phyloP scores from a whole-genome alignment of 768 basidiomycete species.

The Baorangia bicolor region DNA sequence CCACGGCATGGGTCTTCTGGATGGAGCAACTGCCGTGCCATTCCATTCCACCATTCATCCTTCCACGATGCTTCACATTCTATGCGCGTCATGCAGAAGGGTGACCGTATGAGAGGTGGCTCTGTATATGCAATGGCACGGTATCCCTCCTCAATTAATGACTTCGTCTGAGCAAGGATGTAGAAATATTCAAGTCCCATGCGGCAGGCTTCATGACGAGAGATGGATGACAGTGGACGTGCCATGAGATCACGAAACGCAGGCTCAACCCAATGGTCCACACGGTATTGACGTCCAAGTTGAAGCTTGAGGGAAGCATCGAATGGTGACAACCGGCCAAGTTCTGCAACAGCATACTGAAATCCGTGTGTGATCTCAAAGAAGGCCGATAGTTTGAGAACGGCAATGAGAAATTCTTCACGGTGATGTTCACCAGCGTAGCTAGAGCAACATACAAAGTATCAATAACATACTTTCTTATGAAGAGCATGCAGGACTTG shows the following conservation, averaged over 20 bases:
- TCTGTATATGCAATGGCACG: constrained; percentile 5
- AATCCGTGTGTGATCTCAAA: constrained; percentile 5
- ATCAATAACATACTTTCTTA: too few relatives aligned
- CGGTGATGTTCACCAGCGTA: constrained; percentile 3
- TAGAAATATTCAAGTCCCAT: constrained; percentile 7
- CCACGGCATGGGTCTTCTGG: background rate
- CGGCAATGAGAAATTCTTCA: background rate
- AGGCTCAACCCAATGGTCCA: constrained; percentile 14
- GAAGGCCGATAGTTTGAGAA: constrained; percentile 2
- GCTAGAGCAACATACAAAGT: too few relatives aligned
- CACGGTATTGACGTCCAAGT: background rate
- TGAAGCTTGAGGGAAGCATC: background rate
- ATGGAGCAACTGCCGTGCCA: background rate
- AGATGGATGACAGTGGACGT: constrained; percentile 3
- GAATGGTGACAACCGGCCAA: background rate
- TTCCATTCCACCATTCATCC: constrained; percentile 12
- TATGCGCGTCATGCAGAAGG: fast-evolving
- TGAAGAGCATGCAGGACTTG: too few relatives aligned
- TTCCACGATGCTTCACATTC: background rate
- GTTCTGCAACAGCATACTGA: constrained; percentile 3
- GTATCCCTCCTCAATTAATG: background rate
- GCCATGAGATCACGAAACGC: constrained; percentile 2
- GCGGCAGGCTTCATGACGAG: background rate
- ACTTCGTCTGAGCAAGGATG: background rate
- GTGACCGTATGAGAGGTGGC: background rate